Evolutionary conservation across 106 monocot genomes (phyloP), one percentile per base, ranked within the genome.

Genomic region (Acorus gramineus): DNA sequence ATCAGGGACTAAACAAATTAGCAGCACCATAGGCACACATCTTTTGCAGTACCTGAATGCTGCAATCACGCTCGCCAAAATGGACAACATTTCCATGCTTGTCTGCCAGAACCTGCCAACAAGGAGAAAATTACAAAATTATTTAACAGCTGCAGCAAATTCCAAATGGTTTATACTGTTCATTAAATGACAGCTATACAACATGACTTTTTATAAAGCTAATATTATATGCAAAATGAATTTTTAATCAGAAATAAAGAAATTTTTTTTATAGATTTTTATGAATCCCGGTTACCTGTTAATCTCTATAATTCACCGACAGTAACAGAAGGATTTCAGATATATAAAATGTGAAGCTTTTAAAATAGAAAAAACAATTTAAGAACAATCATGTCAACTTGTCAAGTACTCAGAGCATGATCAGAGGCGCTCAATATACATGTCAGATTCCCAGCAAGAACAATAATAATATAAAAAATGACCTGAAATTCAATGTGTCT

Each of bases 51-150:
- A 93, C 93, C 89, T 93, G 93, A 72, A 93, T 93, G 53, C 93
- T 93, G 76, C 93, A 93, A 81, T 93, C 93, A 78, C 93, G 93
- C 76, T 93, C 93, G 7, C 93, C 93, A 70, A 89, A 93, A 69
- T 89, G 93, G 62, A 93, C 89, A 65, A 86, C 89, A 83, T 85
- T 93, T 51, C 89, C 93, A 73, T 86, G 86, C 66, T 81, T 93
- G 67, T 93, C 93, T 60, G 93, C 93, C 64, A 93, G 93, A 76
- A 93, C 79, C 93, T 93, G 64, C 63, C 44, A 70, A 62, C 2
- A 6, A 50, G 52, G 67, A 28, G 28, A 28, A 28, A 28, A 28
- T 28, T 28, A 28, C 28, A 0, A 28, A 28, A 28, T 28, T 28
- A 28, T 28, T 28, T 28, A 50, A 53, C 44, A 66, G 52, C 0